Conservation (phyloP, 2,329 filamentous ascomycete genomes). For the Diaporthe capsici region DNA sequence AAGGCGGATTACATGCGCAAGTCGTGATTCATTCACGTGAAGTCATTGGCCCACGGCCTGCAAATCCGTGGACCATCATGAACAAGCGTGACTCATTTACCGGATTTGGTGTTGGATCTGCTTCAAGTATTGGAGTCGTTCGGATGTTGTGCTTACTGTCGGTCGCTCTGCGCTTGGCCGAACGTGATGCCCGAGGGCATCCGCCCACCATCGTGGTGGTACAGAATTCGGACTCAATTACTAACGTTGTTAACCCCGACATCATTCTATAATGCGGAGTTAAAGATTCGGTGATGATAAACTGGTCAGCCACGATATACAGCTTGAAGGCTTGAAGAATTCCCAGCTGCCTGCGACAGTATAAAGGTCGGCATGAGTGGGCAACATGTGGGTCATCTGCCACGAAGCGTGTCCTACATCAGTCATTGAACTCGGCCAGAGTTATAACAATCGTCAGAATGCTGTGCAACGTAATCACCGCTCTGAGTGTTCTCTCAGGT, state of each 20-base stretch:
- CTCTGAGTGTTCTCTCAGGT: slow-evolving; percentile 7
- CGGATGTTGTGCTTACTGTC: neutral
- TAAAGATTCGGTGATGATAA: neutral
- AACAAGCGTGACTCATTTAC: slow-evolving; percentile 2
- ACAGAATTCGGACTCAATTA: neutral
- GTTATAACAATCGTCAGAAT: neutral
- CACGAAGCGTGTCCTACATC: neutral
- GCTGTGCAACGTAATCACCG: neutral
- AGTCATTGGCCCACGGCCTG: neutral
- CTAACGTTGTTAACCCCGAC: neutral
- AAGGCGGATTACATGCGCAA: neutral
- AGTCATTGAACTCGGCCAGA: neutral
- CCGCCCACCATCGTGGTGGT: neutral
- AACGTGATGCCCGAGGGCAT: neutral
- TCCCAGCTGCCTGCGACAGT: neutral
- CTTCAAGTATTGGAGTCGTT: neutral
- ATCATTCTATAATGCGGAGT: neutral
- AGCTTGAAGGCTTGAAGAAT: neutral
- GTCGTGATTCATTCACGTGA: neutral
- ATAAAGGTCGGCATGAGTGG: neutral
- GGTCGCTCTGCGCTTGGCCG: neutral
- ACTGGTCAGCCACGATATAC: neutral
- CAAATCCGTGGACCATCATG: slow-evolving; percentile 17
- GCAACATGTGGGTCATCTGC: neutral
- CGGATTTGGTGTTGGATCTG: neutral